Evolutionary conservation across 106 monocot genomes (phyloP).

Genomic region (Dactylorhiza incarnata): DNA sequence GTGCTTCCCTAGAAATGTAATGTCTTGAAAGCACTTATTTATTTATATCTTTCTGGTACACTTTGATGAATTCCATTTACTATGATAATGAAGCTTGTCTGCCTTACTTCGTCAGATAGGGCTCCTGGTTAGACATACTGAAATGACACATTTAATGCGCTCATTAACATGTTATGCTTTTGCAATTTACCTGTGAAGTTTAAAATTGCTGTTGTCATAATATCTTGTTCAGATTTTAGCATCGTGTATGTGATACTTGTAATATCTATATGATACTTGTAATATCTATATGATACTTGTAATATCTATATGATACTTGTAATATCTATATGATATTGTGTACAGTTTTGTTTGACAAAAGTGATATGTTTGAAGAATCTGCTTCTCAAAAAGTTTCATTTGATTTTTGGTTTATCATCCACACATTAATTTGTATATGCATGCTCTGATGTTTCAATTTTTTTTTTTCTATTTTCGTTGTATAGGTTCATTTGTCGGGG

Average conservation of each 20-base stretch:
- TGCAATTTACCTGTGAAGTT: background rate
- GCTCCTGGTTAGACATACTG: background rate
- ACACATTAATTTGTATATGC: background rate
- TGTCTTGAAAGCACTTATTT: background rate
- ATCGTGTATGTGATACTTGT: background rate
- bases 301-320: background rate
- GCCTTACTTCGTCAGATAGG: background rate
- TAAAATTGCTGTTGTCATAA: background rate
- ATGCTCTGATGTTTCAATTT: background rate
- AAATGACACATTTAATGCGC: background rate
- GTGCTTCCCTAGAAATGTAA: background rate
- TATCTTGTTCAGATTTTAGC: background rate
- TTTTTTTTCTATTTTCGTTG: conserved; percentile 1
- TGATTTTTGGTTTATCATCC: background rate
- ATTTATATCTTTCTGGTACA: background rate
- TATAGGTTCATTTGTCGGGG: conserved; percentile 60
- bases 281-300: no score
- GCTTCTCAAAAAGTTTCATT: background rate
- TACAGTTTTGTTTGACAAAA: background rate
- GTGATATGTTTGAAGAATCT: background rate
- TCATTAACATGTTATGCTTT: background rate
- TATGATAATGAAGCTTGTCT: background rate
- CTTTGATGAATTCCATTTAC: background rate
- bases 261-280: background rate
- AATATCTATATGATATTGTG: background rate